Conservation (phyloP, 257 asterid species). For the Lithospermum erythrorhizon region DNA sequence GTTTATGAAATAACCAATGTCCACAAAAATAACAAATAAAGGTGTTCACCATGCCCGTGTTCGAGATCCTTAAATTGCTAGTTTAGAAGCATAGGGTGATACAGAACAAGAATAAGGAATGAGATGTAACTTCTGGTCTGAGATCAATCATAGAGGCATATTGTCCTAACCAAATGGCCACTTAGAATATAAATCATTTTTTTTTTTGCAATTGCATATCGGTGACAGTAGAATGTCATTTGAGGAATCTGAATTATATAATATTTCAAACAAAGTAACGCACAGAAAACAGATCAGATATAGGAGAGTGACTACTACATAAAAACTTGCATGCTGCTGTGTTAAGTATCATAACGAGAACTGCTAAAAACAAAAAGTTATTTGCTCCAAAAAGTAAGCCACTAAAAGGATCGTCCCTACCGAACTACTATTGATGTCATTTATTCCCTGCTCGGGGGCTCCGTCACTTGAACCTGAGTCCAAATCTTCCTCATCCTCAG, state of each 20-base stretch:
- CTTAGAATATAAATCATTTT: too few species aligned
- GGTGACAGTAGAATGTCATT: too few species aligned
- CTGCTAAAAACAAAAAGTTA: not conserved
- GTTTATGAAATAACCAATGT: not conserved
- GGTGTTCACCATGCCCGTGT: not conserved
- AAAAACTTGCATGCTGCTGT: not conserved
- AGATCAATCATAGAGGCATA: too few species aligned
- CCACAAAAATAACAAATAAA: not conserved
- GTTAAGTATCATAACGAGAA: not conserved
- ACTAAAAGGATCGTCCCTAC: constrained; percentile 31
- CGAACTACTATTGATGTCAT: constrained; percentile 59
- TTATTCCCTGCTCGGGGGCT: constrained; percentile 35
- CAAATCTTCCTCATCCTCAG: constrained; percentile 68
- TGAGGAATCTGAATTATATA: too few species aligned
- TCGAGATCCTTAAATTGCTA: not conserved
- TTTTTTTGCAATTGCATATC: too few species aligned
- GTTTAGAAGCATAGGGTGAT: not conserved
- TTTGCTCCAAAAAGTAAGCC: not conserved
- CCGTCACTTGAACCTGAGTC: constrained; percentile 79
- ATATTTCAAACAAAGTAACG: not conserved
- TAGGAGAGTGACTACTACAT: not conserved
- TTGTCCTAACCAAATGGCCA: too few species aligned
- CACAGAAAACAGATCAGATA: not conserved
- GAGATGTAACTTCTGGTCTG: not conserved
- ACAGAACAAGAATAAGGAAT: not conserved